Conservation (phyloP, 1,139 yeast genomes). For the Yamadazyma triangularis region DNA sequence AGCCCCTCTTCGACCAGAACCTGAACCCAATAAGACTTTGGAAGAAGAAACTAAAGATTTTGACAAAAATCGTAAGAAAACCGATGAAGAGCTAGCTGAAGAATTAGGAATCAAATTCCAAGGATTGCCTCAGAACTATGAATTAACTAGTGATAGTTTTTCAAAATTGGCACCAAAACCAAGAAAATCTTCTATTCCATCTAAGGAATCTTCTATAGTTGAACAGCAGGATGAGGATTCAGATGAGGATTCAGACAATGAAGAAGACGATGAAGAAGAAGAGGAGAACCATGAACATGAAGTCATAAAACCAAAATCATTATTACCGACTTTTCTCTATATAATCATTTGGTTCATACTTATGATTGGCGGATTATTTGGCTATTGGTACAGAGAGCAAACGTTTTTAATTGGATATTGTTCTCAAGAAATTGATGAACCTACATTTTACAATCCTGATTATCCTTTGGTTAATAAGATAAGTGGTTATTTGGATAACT, state of each 20-base stretch:
- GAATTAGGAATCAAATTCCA: slow-evolving; percentile 26
- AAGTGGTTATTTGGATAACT: slow-evolving; percentile 31
- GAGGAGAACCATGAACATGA: slow-evolving; percentile 11
- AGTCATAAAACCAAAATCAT: slow-evolving; percentile 3
- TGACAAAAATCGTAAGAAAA: slow-evolving; percentile 15
- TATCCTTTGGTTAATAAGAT: slow-evolving; percentile 15
- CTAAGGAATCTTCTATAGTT: slow-evolving; percentile 12
- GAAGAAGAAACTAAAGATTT: slow-evolving; percentile 23
- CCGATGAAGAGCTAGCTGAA: slow-evolving; percentile 16
- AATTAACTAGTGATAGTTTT: slow-evolving; percentile 1
- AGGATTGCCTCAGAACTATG: slow-evolving; percentile 13
- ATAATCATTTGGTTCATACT: slow-evolving; percentile 25
- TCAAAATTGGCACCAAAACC: slow-evolving; percentile 16
- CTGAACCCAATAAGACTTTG: slow-evolving; percentile 8
- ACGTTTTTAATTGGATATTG: slow-evolving; percentile 60
- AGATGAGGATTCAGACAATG: slow-evolving; percentile 3
- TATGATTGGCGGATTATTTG: slow-evolving; percentile 26
- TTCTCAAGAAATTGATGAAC: slow-evolving; percentile 48
- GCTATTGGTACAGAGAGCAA: slow-evolving; percentile 63
- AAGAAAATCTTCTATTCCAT: slow-evolving; percentile 6
- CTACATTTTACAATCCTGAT: slow-evolving; percentile 26
- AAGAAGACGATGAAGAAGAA: slow-evolving; percentile 10
- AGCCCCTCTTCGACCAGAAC: not conserved
- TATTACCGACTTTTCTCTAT: slow-evolving; percentile 10
- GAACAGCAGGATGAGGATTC: slow-evolving; percentile 7